Evolutionary conservation across 371 early-diverging fungal genomes (phyloP).

Genomic region (Capniomyces stellatus): DNA sequence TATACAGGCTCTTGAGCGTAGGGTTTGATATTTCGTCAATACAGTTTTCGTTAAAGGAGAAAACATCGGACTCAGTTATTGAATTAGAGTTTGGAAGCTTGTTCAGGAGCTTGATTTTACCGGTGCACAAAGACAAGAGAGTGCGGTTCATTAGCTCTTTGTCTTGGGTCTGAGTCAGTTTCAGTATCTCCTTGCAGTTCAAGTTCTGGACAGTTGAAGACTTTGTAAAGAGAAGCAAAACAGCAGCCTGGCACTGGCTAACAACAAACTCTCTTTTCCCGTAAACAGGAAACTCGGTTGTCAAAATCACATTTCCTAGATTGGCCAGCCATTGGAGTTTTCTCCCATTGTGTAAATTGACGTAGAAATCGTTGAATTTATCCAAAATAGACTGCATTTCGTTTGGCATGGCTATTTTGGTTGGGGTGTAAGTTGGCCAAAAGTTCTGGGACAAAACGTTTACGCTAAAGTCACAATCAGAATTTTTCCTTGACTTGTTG

Average conservation of each 20-base stretch:
- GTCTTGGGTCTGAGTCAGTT: neutral
- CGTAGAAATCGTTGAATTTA: neutral
- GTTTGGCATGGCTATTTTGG: neutral
- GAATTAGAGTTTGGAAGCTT: constrained; percentile 34
- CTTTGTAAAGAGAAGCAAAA: constrained; percentile 48
- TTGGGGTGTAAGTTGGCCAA: constrained; percentile 64
- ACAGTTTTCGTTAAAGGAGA: constrained; percentile 39
- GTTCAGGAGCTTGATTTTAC: constrained; percentile 48
- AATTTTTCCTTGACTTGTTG: neutral
- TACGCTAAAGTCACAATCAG: constrained; percentile 31
- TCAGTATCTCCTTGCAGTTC: neutral
- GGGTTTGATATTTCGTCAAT: constrained; percentile 6
- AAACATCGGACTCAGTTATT: constrained; percentile 38
- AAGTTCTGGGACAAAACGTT: constrained; percentile 66
- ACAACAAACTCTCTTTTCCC: constrained; percentile 51
- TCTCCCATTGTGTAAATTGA: neutral
- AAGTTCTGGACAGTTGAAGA: neutral
- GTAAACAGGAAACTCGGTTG: constrained; percentile 10
- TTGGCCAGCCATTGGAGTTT: neutral
- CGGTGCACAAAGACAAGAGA: constrained; percentile 67
- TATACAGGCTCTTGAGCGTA: constrained; percentile 32
- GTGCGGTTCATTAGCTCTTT: constrained; percentile 26
- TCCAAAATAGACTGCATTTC: neutral
- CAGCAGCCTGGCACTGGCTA: constrained; percentile 52
- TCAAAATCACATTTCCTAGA: neutral